phyloP scores from a whole-genome alignment of 164 flowering plant genomes.

The Nymphaea thermarum region DNA sequence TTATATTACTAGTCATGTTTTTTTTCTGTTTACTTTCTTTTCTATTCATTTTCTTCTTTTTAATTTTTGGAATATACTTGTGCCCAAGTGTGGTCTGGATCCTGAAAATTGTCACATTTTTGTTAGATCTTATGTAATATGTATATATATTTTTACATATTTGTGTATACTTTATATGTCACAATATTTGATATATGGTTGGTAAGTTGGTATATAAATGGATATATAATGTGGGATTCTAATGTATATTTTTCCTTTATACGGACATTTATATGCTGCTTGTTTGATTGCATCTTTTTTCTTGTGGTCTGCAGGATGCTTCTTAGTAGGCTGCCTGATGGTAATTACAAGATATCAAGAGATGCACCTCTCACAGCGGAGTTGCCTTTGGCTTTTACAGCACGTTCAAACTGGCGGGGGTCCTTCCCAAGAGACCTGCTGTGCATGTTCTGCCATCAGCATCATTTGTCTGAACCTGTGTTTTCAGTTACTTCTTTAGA shows the following conservation, averaged over 20 bases:
- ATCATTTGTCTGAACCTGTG: constrained; percentile 69
- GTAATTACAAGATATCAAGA: constrained; percentile 76
- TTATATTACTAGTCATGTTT: too few relatives aligned
- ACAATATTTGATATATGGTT: too few relatives aligned
- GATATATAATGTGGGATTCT: too few relatives aligned
- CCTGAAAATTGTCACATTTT: too few relatives aligned
- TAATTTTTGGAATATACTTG: too few relatives aligned
- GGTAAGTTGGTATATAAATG: too few relatives aligned
- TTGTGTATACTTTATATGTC: too few relatives aligned
- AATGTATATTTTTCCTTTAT: neutral
- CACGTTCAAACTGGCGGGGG: constrained; percentile 89
- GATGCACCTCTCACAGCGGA: constrained; percentile 69
- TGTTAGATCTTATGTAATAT: too few relatives aligned
- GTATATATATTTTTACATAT: too few relatives aligned
- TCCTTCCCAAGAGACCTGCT: constrained; percentile 74
- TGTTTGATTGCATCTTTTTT: neutral
- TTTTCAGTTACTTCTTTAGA: constrained; percentile 27
- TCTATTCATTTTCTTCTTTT: too few relatives aligned
- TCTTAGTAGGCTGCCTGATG: constrained; percentile 52
- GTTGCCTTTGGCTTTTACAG: constrained; percentile 55
- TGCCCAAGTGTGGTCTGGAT: too few relatives aligned
- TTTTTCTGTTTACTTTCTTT: too few relatives aligned
- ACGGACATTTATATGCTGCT: neutral
- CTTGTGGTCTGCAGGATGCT: constrained; percentile 49
- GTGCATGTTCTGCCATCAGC: constrained; percentile 66